Percentiles rank a stretch among this genome's conserved stretches.
These are phyloP conservation scores for Auricularia heimuer DNA, from an alignment of 768 basidiomycete species.

Conservation along the genomic window DNA sequence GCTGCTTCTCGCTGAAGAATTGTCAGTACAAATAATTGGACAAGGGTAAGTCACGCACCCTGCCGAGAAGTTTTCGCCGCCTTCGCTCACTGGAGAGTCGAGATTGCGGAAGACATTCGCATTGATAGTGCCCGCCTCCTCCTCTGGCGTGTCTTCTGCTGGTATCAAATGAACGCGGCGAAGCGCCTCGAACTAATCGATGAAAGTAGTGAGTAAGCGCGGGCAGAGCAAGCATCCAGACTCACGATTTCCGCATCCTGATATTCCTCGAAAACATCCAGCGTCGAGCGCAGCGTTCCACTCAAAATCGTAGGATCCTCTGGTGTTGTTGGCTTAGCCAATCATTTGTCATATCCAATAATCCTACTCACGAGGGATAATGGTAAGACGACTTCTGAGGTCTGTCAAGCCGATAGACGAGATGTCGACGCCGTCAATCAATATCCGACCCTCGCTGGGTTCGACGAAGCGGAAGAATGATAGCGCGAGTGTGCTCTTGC, in stretches of 20 bases:
- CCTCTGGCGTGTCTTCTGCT: slow-evolving; percentile 38
- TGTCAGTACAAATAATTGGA: slow-evolving; percentile 9
- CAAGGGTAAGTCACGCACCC: slow-evolving; percentile 36
- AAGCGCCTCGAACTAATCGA: slow-evolving; percentile 62
- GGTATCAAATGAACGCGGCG: slow-evolving; percentile 75
- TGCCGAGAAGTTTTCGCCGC: slow-evolving; percentile 83
- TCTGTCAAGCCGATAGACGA: slow-evolving; percentile 72
- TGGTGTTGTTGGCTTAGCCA: slow-evolving; percentile 16
- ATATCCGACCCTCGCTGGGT: slow-evolving; percentile 61
- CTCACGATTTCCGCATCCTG: slow-evolving; percentile 72
- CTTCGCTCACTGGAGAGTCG: slow-evolving; percentile 68
- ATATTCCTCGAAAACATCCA: slow-evolving; percentile 84
- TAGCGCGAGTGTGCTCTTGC: slow-evolving; percentile 74
- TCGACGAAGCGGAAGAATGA: slow-evolving; percentile 91
- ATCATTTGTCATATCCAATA: neutral
- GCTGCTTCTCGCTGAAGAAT: slow-evolving; percentile 55
- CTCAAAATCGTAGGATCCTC: slow-evolving; percentile 88
- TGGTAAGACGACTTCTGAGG: slow-evolving; percentile 65
- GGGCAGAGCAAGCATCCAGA: slow-evolving; percentile 1
- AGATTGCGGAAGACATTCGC: slow-evolving; percentile 67
- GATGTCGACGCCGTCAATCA: slow-evolving; percentile 73
- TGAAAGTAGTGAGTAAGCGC: slow-evolving; percentile 2
- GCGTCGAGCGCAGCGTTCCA: slow-evolving; percentile 66
- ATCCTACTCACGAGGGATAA: slow-evolving; percentile 51
- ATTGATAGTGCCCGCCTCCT: slow-evolving; percentile 44